phyloP scores from a whole-genome alignment of 257 asterid genomes.

The Rehmannia glutinosa region DNA sequence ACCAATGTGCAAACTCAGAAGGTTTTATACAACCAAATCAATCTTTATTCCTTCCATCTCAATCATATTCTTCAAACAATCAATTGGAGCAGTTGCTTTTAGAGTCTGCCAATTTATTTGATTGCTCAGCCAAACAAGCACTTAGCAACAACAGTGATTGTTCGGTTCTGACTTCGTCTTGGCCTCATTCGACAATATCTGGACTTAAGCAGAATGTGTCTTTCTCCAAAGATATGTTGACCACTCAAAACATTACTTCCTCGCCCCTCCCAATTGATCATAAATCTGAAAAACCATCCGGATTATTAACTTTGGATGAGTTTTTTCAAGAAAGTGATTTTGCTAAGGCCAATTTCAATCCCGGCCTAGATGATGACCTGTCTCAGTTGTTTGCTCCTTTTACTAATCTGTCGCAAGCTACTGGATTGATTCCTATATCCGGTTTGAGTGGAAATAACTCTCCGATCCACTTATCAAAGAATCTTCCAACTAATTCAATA shows the following conservation, averaged over 20 bases:
- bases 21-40: conserved; percentile 23
- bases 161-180: conserved; percentile 25
- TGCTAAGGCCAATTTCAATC: conserved; percentile 7
- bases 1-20: no score
- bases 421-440: conserved; percentile 21
- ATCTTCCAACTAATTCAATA: conserved; percentile 40
- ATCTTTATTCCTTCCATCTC: conserved; percentile 24
- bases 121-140: conserved; percentile 25
- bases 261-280: conserved; percentile 15
- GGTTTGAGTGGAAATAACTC: conserved; percentile 13
- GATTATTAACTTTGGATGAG: conserved; percentile 36
- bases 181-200: conserved; percentile 26
- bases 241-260: conserved; percentile 14
- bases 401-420: conserved; percentile 16
- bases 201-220: not conserved
- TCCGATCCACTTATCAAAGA: conserved; percentile 16
- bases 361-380: conserved; percentile 19
- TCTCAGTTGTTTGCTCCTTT: conserved; percentile 34
- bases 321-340: conserved; percentile 25
- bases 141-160: conserved; percentile 26
- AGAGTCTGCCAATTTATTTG: conserved; percentile 25
- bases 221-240: conserved; percentile 1
- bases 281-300: conserved; percentile 18
- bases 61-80: conserved; percentile 22
- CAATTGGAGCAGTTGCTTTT: conserved; percentile 26